A percentile compares a stretch with the other conserved stretches of the same genome.
phyloP scores from a whole-genome alignment of 1,284 basidiomycete genomes.

The Papiliotrema terrestris region DNA sequence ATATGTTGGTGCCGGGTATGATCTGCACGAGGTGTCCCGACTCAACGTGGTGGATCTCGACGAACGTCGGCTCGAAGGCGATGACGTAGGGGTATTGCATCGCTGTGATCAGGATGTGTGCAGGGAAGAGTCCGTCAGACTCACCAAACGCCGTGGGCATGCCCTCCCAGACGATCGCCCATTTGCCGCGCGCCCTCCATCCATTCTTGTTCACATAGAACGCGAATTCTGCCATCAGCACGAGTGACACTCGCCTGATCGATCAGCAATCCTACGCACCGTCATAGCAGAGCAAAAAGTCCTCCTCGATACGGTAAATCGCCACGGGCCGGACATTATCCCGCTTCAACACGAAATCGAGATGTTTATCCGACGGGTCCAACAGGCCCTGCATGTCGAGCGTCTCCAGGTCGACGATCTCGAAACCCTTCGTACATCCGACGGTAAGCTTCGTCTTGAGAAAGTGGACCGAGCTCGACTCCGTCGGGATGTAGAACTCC shows the following conservation, averaged over 20 bases:
- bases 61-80: conserved; percentile 93
- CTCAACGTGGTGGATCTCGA: conserved; percentile 95
- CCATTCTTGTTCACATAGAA: conserved; percentile 99
- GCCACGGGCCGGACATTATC: conserved; percentile 91
- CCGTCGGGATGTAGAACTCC: conserved; percentile 99
- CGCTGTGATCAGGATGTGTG: conserved; percentile 61
- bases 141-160: conserved; percentile 87
- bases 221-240: conserved; percentile 71
- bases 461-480: conserved; percentile 95
- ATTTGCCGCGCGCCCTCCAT: conserved; percentile 81
- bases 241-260: not conserved
- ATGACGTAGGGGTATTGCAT: conserved; percentile 95
- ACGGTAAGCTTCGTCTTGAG: conserved; percentile 97
- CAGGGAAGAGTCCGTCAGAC: too few species aligned
- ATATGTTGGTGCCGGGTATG: conserved; percentile 85
- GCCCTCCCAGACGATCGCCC: conserved; percentile 98
- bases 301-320: conserved; percentile 94
- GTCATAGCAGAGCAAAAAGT: conserved; percentile 97
- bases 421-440: conserved; percentile 97
- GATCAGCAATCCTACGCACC: conserved; percentile 55
- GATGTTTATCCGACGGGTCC: conserved; percentile 83
- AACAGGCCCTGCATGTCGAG: conserved; percentile 94
- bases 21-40: conserved; percentile 90
- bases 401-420: conserved; percentile 96
- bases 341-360: conserved; percentile 89